A percentile compares a stretch with the other conserved stretches of the same genome.
phyloP scores from a whole-genome alignment of 306 rosid genomes.

The Citrullus mucosospermus region DNA sequence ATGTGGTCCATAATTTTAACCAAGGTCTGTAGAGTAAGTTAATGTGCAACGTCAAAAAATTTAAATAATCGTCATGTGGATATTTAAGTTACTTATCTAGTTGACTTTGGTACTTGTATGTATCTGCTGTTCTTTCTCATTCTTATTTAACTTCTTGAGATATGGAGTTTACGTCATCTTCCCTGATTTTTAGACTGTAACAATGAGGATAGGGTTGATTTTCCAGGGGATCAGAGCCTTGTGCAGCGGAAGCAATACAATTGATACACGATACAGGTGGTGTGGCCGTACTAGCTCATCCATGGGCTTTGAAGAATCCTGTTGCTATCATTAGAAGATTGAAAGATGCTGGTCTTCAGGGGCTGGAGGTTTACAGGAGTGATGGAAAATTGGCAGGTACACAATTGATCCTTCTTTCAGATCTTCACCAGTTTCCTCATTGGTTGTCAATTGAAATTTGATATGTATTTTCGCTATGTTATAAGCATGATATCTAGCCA shows the following conservation, averaged over 20 bases:
- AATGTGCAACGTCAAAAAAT: not conserved
- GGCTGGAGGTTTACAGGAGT: constrained; percentile 83
- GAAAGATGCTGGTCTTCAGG: constrained; percentile 93
- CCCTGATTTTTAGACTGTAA: not conserved
- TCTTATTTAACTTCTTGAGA: not conserved
- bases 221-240: constrained; percentile 88
- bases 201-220: not conserved
- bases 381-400: constrained; percentile 87
- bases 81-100: not conserved
- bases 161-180: not conserved
- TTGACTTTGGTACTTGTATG: not conserved
- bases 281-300: constrained; percentile 90
- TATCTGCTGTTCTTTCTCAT: not conserved
- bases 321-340: constrained; percentile 51
- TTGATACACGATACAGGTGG: constrained; percentile 84
- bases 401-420: not conserved
- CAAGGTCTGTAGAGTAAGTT: not conserved
- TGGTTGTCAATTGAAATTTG: not conserved
- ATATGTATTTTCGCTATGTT: not conserved
- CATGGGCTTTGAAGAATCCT: constrained; percentile 86
- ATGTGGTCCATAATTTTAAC: not conserved
- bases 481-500: not conserved
- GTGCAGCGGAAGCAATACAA: constrained; percentile 60
- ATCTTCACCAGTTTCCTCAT: not conserved
- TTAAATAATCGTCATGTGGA: not conserved